Conservation (phyloP, 1,139 yeast species). For the Candida dubliniensis region DNA sequence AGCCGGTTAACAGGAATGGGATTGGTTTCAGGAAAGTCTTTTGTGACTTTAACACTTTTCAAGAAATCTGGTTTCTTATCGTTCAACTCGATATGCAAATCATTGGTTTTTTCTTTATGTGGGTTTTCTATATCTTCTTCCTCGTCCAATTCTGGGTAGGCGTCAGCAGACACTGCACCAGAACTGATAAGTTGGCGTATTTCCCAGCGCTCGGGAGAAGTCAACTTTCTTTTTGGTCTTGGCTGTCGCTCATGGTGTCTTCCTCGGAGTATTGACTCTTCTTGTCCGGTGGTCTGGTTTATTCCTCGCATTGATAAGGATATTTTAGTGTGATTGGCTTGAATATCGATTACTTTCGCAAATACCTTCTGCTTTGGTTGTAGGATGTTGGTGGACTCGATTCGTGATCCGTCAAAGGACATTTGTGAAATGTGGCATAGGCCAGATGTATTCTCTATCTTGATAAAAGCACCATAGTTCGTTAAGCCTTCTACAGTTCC, state of each 20-base stretch:
- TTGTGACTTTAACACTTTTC: constrained; percentile 43
- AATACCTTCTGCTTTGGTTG: constrained; percentile 60
- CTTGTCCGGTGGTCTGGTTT: constrained; percentile 68
- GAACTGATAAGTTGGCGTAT: constrained; percentile 78
- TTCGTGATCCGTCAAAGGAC: constrained; percentile 45
- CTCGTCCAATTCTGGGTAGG: constrained; percentile 61
- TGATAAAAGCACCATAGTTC: constrained; percentile 77
- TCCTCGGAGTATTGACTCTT: constrained; percentile 21
- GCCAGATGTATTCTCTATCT: constrained; percentile 44
- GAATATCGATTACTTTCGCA: constrained; percentile 56
- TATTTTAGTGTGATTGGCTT: constrained; percentile 42
- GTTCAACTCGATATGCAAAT: constrained; percentile 71
- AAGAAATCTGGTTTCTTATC: constrained; percentile 73
- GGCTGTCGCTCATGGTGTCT: constrained; percentile 16
- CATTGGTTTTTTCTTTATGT: constrained; percentile 45
- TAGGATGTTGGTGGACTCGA: constrained; percentile 56
- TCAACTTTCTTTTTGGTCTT: constrained; percentile 46
- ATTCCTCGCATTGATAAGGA: constrained; percentile 72
- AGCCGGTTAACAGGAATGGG: constrained; percentile 48
- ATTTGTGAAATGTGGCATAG: constrained; percentile 78
- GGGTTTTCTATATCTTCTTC: constrained; percentile 46
- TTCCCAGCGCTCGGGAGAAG: constrained; percentile 93
- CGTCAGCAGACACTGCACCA: constrained; percentile 69
- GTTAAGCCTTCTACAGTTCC: constrained; percentile 65
- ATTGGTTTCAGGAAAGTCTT: constrained; percentile 14